Base-by-base conservation (phyloP, 208 protist genomes). In the Naegleria lovaniensis region DNA sequence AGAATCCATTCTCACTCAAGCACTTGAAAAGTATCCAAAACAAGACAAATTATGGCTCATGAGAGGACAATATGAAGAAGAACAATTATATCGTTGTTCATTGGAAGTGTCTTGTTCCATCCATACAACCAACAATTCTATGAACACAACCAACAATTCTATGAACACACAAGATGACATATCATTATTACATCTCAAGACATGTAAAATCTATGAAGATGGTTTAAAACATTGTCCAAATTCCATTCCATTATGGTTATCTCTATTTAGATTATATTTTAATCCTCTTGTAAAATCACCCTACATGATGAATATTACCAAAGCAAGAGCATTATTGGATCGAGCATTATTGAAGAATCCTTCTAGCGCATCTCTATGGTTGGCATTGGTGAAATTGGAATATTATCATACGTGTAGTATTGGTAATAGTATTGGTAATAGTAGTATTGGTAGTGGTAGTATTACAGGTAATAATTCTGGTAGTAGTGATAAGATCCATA, bases 201-300 rank as follows among this genome's bases (percentile, higher is more conserved):
- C 19, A 15, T 36, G 9, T 39, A 13, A n/a, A 43, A 76, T 90
- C 22, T 91, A 91, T 83, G 36, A 88, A 33, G n/a, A 16, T n/a
- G 91, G 88, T 83, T 15, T 96, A 33, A 95, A 95, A 91, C 67
- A 93, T 33, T 95, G 93, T 90, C 93, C 95, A 39, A 90, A 94
- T 16, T 93, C 91, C n/a, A 89, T 95, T 22, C 89, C 91, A n/a
- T 11, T 98, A 36, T 98, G 97, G 97, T 84, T 98, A 4, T 90
- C 43, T 40, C 58, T 92, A 0, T 76, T 93, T 6, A 6, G 33
- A 16, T 91, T 96, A n/a, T 29, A 67, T 29, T 67, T 67, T 67
- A 67, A 67, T 67, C 55, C 55, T 22, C 55, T 67, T 0, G 22
- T 67, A 39, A 38, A 40, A 9, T 11, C n/a, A n/a, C 90, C n/a